phyloP scores from a whole-genome alignment of 208 protist genomes.

The Trypanosomatidae sp. region DNA sequence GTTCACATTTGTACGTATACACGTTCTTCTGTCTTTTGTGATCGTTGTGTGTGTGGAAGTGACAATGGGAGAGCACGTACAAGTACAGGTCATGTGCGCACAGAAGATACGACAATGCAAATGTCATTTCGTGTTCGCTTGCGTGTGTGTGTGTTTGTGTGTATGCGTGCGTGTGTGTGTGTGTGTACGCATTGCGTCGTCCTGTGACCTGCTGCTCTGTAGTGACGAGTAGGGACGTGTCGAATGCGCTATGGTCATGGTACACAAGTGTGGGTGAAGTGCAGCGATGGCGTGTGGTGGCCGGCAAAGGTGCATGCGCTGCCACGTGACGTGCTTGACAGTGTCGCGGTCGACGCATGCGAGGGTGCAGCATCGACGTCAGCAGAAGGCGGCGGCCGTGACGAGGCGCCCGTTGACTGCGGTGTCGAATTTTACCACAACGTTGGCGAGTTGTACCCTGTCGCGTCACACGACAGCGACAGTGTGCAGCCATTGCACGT shows the following conservation, averaged over 20 bases:
- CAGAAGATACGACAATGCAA: background rate
- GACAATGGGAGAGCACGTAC: too few species aligned
- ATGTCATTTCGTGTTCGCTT: background rate
- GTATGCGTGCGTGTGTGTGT: background rate
- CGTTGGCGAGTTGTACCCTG: conserved; percentile 39
- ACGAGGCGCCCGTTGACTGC: conserved; percentile 16
- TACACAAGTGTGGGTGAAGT: conserved; percentile 60
- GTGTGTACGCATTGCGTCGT: background rate
- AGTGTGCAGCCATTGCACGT: conserved; percentile 32
- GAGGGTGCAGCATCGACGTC: too few species aligned
- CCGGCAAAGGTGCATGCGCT: conserved; percentile 25
- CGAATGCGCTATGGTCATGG: conserved; percentile 23
- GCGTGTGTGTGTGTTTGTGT: background rate
- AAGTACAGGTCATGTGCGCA: background rate
- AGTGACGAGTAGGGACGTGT: background rate
- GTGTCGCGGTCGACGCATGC: too few species aligned
- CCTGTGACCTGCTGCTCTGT: background rate
- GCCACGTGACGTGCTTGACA: conserved; percentile 9
- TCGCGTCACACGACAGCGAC: conserved; percentile 8
- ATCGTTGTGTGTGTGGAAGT: too few species aligned
- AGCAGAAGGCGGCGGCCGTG: too few species aligned
- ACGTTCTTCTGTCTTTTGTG: too few species aligned
- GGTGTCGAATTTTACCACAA: conserved; percentile 74
- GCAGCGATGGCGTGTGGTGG: conserved; percentile 78
- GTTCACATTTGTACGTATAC: too few species aligned